Evolutionary conservation across 306 rosid genomes (phyloP).

Genomic region (Abrus pulchellus): DNA sequence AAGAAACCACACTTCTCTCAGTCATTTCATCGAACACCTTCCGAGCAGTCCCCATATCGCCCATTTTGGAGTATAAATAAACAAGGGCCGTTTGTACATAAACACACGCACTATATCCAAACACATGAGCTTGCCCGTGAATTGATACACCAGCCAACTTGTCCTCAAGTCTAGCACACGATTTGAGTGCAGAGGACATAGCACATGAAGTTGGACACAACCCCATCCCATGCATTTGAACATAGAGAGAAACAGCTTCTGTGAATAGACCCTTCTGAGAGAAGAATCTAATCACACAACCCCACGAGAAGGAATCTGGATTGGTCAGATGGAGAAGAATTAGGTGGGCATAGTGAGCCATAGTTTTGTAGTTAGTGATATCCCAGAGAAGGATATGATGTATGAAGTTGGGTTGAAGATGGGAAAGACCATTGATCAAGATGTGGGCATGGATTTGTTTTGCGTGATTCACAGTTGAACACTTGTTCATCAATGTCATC

Average conservation of each 20-base stretch:
- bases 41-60: slow-evolving; percentile 59
- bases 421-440: slow-evolving; percentile 51
- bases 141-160: slow-evolving; percentile 56
- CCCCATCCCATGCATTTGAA: slow-evolving; percentile 69
- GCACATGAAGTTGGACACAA: slow-evolving; percentile 68
- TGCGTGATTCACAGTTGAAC: slow-evolving; percentile 59
- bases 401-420: slow-evolving; percentile 56
- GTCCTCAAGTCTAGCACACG: slow-evolving; percentile 65
- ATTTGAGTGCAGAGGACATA: slow-evolving; percentile 72
- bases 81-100: slow-evolving; percentile 77
- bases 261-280: slow-evolving; percentile 69
- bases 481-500: slow-evolving; percentile 50
- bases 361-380: slow-evolving; percentile 46
- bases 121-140: slow-evolving; percentile 71
- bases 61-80: slow-evolving; percentile 68
- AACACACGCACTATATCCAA: slow-evolving; percentile 67
- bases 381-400: slow-evolving; percentile 64
- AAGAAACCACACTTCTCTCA: slow-evolving; percentile 75
- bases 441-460: slow-evolving; percentile 71
- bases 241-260: slow-evolving; percentile 67
- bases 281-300: slow-evolving; percentile 74
- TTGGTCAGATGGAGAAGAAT: slow-evolving; percentile 57
- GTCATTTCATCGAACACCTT: slow-evolving; percentile 72
- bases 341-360: slow-evolving; percentile 55
- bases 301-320: slow-evolving; percentile 78